A percentile compares a stretch with the other conserved stretches of the same genome.
phyloP scores from a whole-genome alignment of 2,329 filamentous ascomycete genomes.

The Cladosporium phlei region DNA sequence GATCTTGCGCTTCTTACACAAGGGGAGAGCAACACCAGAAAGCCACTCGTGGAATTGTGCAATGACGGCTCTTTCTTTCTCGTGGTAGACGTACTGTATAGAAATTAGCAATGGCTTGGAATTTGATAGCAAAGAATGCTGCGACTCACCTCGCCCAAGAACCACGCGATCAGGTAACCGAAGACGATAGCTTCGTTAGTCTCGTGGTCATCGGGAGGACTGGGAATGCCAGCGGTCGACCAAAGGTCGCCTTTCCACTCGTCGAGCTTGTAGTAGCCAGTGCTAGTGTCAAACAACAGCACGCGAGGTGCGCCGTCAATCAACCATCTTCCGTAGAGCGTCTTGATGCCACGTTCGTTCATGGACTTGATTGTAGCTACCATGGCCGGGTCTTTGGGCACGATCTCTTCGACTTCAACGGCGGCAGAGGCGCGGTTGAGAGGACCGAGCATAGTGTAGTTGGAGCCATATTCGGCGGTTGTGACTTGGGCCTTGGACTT shows the following conservation, averaged over 20 bases:
- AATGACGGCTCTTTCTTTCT: conserved; percentile 86
- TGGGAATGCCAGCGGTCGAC: conserved; percentile 89
- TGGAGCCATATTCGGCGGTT: conserved; percentile 95
- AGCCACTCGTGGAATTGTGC: conserved; percentile 99
- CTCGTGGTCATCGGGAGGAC: conserved; percentile 83
- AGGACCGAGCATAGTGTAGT: conserved; percentile 91
- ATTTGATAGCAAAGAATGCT: too few relatives aligned
- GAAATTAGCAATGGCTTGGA: conserved; percentile 16
- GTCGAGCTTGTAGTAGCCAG: conserved; percentile 82
- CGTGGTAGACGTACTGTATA: conserved; percentile 80
- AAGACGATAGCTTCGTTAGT: conserved; percentile 98
- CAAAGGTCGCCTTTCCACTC: conserved; percentile 98
- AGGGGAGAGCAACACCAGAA: conserved; percentile 83
- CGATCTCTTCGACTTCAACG: conserved; percentile 94
- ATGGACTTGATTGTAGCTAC: conserved; percentile 82
- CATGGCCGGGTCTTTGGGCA: conserved; percentile 75
- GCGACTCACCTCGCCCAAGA: conserved; percentile 79
- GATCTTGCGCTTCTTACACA: conserved; percentile 89
- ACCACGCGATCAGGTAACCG: conserved; percentile 96
- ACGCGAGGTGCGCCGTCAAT: conserved; percentile 95
- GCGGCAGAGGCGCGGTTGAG: conserved; percentile 88
- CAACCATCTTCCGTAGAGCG: conserved; percentile 92
- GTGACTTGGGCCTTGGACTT: conserved; percentile 98
- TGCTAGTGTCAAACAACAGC: conserved; percentile 89
- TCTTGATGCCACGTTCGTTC: conserved; percentile 83